Evolutionary conservation across 2,329 filamentous ascomycete species (phyloP), one percentile per base, ranked within the genome.

Genomic region (Hymenotorrendiella dingleyae): DNA sequence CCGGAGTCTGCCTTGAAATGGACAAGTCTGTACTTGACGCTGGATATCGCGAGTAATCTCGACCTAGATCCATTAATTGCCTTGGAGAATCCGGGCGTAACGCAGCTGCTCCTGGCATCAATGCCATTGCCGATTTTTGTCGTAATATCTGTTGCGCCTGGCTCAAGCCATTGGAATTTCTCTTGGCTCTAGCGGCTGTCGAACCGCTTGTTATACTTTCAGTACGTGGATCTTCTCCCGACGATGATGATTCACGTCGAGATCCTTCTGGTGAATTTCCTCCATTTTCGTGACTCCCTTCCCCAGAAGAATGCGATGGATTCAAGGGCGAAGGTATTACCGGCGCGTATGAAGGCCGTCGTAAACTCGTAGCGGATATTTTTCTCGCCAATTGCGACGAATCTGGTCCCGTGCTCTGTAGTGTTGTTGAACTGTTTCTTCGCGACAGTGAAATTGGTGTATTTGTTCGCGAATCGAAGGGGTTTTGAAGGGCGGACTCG

Each of bases 31-130:
- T 22, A 28, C 37, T 53, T 10, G 54, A 49, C 12, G 30, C 26
- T 8, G 56, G 57, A 40, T 62, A 63, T 24, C 60, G 47, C 5
- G 60, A 61, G 42, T 58, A 62, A 45, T 60, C 58, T 27, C 45
- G 46, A 7, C 60, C 57, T 8, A 62, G 23, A 46, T 59, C 54
- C 29, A 45, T 44, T 20, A 58, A 26, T 20, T 30, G 27, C 44
- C 46, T 57, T 4, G 54, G 52, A 19, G 40, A 49, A 10, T 43
- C 42, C 23, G 49, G 26, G 22, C 43, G 29, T 20, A 24, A 14
- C 20, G 37, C 6, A 3, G 32, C 22, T 23, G 22, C 47, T 24
- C 36, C 42, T n/a, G 37, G 39, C 16, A 28, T 30, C 7, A 49
- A 17, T 1, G 46, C 42, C 20, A 46, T 17, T 16, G 47, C 47